Percentiles rank a stretch among this genome's conserved stretches.
phyloP scores from a whole-genome alignment of 192 early-diverging fungal species.

The Entomortierella chlamydospora region DNA sequence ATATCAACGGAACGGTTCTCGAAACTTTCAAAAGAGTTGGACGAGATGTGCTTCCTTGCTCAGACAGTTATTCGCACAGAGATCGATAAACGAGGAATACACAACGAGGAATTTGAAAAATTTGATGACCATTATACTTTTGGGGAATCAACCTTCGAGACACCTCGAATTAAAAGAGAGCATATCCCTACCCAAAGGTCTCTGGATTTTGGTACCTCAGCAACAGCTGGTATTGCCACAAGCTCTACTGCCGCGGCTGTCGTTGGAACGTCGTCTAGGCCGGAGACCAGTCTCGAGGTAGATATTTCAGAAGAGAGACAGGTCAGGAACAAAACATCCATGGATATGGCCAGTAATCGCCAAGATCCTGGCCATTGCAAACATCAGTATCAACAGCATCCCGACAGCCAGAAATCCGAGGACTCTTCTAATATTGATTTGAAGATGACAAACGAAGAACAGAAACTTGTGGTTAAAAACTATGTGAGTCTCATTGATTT shows the following conservation, averaged over 20 bases:
- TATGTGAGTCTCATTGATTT: constrained; percentile 23
- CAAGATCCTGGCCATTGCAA: background rate
- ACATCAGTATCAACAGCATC: constrained; percentile 13
- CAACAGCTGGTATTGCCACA: background rate
- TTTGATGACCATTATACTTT: background rate
- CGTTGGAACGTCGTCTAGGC: background rate
- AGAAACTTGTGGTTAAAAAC: constrained; percentile 4
- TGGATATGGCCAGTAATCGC: background rate
- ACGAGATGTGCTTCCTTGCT: constrained; percentile 22
- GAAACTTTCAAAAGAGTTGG: constrained; percentile 21
- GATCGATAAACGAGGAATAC: background rate
- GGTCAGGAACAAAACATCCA: background rate
- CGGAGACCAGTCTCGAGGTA: background rate
- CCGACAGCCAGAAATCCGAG: background rate
- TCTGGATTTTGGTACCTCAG: background rate
- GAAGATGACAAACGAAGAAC: constrained; percentile 3
- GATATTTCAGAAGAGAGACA: background rate
- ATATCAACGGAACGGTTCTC: constrained; percentile 26
- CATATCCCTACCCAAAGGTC: background rate
- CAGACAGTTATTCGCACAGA: constrained; percentile 19
- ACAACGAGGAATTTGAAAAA: background rate
- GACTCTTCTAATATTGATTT: background rate
- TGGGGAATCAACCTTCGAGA: background rate
- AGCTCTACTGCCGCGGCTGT: background rate
- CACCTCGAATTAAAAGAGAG: background rate